Percentiles rank a stretch among this genome's conserved stretches.
phyloP scores from a whole-genome alignment of 2,329 filamentous ascomycete species.

The Emmonsia crescens region DNA sequence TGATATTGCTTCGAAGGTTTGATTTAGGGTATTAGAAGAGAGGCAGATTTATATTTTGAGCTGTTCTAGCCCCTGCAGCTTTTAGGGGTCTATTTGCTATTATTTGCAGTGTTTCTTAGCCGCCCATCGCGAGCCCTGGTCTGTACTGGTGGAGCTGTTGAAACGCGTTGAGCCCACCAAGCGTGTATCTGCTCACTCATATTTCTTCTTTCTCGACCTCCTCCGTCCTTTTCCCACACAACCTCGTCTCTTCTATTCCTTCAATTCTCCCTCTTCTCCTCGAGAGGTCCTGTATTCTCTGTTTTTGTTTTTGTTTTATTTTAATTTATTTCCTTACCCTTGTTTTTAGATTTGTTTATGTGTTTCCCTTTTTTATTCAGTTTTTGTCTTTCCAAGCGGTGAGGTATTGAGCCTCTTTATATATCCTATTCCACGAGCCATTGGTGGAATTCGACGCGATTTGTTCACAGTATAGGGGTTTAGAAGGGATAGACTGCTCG shows the following conservation, averaged over 20 bases:
- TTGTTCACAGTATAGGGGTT: background rate
- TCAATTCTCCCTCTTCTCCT: background rate
- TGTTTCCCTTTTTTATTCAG: background rate
- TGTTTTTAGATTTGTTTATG: background rate
- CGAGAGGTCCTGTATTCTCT: background rate
- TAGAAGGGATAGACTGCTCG: constrained; percentile 1
- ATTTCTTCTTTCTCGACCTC: background rate
- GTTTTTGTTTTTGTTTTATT: constrained; percentile 1
- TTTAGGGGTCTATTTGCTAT: background rate
- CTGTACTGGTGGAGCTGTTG: constrained; percentile 4
- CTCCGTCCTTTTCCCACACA: background rate
- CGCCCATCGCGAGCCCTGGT: constrained; percentile 3
- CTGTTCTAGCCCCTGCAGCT: background rate
- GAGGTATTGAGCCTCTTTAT: background rate
- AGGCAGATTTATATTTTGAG: background rate
- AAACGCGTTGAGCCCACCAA: constrained; percentile 4
- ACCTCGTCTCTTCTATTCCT: background rate
- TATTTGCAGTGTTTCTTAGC: background rate
- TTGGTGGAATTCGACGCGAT: constrained; percentile 6
- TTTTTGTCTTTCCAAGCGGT: background rate
- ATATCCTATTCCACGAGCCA: background rate
- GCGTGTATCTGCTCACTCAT: background rate
- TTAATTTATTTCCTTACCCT: background rate
- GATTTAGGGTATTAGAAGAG: background rate
- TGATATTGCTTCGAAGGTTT: background rate